Evolutionary conservation across 1,139 yeast genomes (phyloP).

Genomic region (Geotrichum candidum): DNA sequence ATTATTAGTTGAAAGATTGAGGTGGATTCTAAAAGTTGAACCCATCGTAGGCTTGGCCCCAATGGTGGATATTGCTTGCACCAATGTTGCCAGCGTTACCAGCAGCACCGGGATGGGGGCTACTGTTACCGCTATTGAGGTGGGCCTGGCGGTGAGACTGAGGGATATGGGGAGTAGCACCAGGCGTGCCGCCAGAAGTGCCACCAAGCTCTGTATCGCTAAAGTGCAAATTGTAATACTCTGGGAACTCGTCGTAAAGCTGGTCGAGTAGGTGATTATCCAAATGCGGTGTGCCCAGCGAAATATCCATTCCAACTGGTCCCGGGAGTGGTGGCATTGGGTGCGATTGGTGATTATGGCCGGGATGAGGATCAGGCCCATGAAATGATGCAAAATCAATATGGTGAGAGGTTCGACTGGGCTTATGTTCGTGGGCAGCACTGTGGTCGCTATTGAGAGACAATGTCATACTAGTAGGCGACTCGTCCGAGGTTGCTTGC

Average conservation of each 20-base stretch:
- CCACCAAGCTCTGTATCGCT: neutral
- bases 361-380: neutral
- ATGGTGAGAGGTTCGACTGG: neutral
- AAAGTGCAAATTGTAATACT: neutral
- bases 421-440: neutral
- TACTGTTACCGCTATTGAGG: neutral
- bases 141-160: neutral
- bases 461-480: neutral
- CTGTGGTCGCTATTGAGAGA: neutral
- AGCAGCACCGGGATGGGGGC: neutral
- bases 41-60: neutral
- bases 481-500: neutral
- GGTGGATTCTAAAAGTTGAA: neutral
- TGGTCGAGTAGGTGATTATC: neutral
- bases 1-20: neutral
- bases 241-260: neutral
- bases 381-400: neutral
- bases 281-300: neutral
- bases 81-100: neutral
- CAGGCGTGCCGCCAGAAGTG: neutral
- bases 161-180: neutral
- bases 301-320: neutral
- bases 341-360: neutral
- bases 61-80: neutral
- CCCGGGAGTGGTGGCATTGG: neutral